Evolutionary conservation across 345 rosid species (phyloP).

Genomic region (Dipteronia dyeriana): DNA sequence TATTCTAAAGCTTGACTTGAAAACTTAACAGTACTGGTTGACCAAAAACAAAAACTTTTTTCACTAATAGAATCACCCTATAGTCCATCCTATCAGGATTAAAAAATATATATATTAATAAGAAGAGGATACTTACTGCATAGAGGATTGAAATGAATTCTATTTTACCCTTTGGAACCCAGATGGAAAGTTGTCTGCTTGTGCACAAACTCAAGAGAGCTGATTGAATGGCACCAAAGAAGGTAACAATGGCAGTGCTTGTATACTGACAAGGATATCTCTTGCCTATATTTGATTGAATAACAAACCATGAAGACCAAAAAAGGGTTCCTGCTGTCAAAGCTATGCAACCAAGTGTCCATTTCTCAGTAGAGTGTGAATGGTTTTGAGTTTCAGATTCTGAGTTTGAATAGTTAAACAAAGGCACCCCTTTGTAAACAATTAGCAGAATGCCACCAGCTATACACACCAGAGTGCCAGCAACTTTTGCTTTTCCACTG

Average conservation of each 20-base stretch:
- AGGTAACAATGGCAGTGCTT: constrained; percentile 64
- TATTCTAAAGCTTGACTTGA: not conserved
- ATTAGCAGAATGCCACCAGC: constrained; percentile 45
- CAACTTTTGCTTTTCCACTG: constrained; percentile 47
- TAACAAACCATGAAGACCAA: constrained; percentile 66
- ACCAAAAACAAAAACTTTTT: not conserved
- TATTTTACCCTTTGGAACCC: constrained; percentile 47
- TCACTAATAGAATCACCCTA: not conserved
- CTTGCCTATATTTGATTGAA: constrained; percentile 51
- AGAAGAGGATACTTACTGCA: constrained; percentile 38
- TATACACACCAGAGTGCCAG: constrained; percentile 45
- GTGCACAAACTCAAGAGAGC: constrained; percentile 41
- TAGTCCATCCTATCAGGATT: not conserved
- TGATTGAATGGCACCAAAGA: constrained; percentile 64
- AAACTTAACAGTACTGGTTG: not conserved
- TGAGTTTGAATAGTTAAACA: constrained; percentile 32
- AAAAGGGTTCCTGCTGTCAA: constrained; percentile 43
- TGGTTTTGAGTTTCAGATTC: constrained; percentile 9
- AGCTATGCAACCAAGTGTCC: constrained; percentile 53
- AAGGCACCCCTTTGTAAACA: constrained; percentile 47
- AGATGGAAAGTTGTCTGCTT: constrained; percentile 39
- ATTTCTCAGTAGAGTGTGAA: constrained; percentile 26
- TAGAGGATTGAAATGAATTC: constrained; percentile 47
- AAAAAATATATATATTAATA: too few relatives aligned
- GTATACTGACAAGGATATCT: constrained; percentile 56